Percentiles rank a stretch among this genome's conserved stretches.
Evolutionary conservation across 2,329 filamentous ascomycete species (phyloP).

Genomic region (Arthrobotrys entomopaga): DNA sequence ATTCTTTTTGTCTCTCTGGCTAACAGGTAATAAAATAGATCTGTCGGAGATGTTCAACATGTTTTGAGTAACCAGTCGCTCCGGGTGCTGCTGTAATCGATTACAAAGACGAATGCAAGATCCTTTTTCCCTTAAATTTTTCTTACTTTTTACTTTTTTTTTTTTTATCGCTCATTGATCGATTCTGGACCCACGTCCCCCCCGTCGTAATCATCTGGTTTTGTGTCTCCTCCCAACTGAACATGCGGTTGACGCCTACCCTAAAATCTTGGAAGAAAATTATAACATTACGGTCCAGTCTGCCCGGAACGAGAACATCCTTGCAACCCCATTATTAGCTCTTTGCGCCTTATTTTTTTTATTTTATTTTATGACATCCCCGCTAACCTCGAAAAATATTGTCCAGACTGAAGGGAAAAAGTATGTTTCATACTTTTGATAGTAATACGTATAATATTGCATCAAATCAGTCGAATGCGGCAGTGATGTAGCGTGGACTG

Average conservation of each 20-base stretch:
- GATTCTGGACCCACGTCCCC: conserved; percentile 49
- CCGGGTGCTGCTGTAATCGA: background rate
- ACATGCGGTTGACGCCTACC: conserved; percentile 30
- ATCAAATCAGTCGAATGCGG: background rate
- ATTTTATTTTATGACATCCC: conserved; percentile 15
- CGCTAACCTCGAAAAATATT: background rate
- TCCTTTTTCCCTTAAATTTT: background rate
- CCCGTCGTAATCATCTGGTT: conserved; percentile 10
- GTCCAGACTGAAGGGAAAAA: background rate
- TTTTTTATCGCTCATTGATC: background rate
- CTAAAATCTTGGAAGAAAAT: conserved; percentile 21
- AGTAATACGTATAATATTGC: background rate
- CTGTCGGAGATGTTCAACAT: background rate
- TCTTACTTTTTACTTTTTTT: conserved; percentile 6
- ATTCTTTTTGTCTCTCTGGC: conserved; percentile 18
- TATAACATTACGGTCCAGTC: conserved; percentile 20
- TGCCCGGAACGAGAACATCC: conserved; percentile 50
- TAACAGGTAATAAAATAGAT: background rate
- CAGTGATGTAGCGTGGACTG: background rate
- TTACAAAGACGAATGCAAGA: background rate
- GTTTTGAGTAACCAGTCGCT: conserved; percentile 6
- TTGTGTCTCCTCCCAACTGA: conserved; percentile 40
- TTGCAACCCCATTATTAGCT: conserved; percentile 18
- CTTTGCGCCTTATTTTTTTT: background rate
- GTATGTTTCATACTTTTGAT: background rate